phyloP scores from a whole-genome alignment of 306 rosid genomes.

The Potentilla sterilis region DNA sequence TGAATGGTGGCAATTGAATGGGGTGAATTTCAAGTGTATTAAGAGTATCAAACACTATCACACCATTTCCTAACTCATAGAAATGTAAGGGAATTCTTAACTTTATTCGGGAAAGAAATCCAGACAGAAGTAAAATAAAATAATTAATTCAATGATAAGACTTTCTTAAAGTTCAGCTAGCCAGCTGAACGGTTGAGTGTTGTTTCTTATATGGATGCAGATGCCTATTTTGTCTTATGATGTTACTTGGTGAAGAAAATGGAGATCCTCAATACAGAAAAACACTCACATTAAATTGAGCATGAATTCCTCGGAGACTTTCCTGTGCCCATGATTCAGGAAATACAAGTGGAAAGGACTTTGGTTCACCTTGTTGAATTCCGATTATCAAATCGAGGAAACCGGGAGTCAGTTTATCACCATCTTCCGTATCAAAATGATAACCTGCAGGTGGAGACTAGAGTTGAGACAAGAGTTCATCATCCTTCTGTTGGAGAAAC shows the following conservation, averaged over 20 bases:
- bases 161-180: neutral
- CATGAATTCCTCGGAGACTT: conserved; percentile 71
- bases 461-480: conserved; percentile 25
- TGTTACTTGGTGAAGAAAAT: neutral
- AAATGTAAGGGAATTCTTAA: neutral
- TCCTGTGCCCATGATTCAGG: conserved; percentile 94
- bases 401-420: conserved; percentile 68
- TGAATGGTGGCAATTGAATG: neutral
- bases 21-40: neutral
- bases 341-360: conserved; percentile 80
- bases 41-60: neutral
- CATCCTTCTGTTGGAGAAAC: neutral
- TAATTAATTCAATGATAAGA: neutral
- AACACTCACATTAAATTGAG: conserved; percentile 83
- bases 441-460: conserved; percentile 50
- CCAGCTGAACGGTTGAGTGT: too few species aligned
- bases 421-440: conserved; percentile 84
- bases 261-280: neutral
- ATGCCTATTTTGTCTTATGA: neutral
- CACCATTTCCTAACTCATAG: neutral
- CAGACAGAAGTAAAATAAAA: neutral
- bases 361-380: conserved; percentile 68
- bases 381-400: conserved; percentile 76
- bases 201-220: neutral
- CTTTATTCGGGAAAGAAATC: neutral